Percentiles rank a stretch among this genome's conserved stretches.
These are phyloP conservation scores for Aristolochia californica DNA, from an alignment of 164 flowering plant species.

Conservation along the genomic window DNA sequence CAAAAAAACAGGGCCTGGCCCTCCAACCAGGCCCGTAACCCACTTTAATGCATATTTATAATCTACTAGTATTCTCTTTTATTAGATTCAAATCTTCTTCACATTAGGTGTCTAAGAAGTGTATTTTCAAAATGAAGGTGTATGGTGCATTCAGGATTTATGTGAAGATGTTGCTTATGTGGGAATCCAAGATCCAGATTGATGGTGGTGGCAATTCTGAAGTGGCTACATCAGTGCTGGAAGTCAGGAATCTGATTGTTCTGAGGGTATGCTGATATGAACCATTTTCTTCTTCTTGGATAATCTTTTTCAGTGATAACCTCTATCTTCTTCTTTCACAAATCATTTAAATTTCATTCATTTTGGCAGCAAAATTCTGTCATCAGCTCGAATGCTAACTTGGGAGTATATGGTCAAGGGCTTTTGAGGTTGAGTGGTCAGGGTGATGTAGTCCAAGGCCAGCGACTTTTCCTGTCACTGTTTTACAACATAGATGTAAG, in stretches of 20 bases:
- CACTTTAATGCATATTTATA: too few species aligned
- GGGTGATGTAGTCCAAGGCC: slow-evolving; percentile 85
- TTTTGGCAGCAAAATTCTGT: slow-evolving; percentile 62
- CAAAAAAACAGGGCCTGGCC: too few species aligned
- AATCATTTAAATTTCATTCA: slow-evolving; percentile 1
- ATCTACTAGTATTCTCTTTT: too few species aligned
- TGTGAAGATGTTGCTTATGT: slow-evolving; percentile 87
- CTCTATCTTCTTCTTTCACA: background rate
- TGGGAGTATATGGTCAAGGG: slow-evolving; percentile 90
- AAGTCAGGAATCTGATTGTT: slow-evolving; percentile 81
- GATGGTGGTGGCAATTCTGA: slow-evolving; percentile 71
- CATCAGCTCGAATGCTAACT: slow-evolving; percentile 67
- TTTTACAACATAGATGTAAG: slow-evolving; percentile 91
- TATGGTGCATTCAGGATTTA: slow-evolving; percentile 80
- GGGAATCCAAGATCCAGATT: slow-evolving; percentile 77
- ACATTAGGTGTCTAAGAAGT: background rate
- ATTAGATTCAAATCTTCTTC: background rate
- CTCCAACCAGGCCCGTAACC: too few species aligned
- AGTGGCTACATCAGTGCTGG: slow-evolving; percentile 75
- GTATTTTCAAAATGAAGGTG: slow-evolving; percentile 47
- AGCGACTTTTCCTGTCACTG: slow-evolving; percentile 66
- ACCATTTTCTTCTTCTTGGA: too few species aligned
- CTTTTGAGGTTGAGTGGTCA: slow-evolving; percentile 56
- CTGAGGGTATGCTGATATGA: slow-evolving; percentile 47
- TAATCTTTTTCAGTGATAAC: background rate